phyloP scores from a whole-genome alignment of 345 rosid species.

The Luvunga scandens region DNA sequence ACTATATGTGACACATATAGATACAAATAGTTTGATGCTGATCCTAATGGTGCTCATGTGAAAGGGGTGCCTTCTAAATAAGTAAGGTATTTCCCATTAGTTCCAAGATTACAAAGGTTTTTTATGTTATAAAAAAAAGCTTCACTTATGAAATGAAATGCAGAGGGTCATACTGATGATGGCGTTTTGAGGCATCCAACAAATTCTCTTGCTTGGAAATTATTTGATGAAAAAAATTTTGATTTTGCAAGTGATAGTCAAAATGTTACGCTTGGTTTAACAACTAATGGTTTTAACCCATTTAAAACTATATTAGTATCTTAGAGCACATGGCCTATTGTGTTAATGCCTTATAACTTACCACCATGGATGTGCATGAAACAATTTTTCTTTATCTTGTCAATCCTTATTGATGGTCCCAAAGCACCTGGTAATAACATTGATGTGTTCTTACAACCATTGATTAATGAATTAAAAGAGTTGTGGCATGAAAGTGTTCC shows the following conservation, averaged over 20 bases:
- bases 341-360: background rate
- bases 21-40: background rate
- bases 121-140: background rate
- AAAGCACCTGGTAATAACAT: too few species aligned
- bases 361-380: background rate
- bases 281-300: background rate
- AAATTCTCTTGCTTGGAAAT: too few species aligned
- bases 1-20: background rate
- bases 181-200: too few species aligned
- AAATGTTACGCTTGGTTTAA: background rate
- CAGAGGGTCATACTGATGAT: too few species aligned
- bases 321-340: background rate
- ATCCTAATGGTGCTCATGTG: background rate
- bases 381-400: too few species aligned
- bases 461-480: too few species aligned
- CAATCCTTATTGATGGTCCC: too few species aligned
- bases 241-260: too few species aligned
- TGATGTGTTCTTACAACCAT: too few species aligned
- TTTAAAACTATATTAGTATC: background rate
- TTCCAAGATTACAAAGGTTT: background rate
- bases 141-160: too few species aligned
- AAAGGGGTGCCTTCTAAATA: background rate
- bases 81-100: background rate
- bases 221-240: too few species aligned
- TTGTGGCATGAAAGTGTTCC: too few species aligned